Evolutionary conservation across 805 yeast genomes (phyloP), one percentile per base, ranked within the genome.

Genomic region (Ogataea sp.): DNA sequence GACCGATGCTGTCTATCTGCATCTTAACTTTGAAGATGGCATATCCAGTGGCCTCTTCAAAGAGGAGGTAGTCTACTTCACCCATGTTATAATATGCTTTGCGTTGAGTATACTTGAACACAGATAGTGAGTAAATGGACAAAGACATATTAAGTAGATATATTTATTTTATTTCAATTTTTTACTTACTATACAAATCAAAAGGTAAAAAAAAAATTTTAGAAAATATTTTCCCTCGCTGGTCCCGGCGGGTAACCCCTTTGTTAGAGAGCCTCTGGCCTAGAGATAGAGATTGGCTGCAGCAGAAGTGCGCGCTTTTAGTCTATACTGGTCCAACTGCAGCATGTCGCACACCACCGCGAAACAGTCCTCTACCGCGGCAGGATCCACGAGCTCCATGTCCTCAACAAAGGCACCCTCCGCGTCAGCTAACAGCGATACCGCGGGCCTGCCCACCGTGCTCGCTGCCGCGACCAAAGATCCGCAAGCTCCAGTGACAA

Each of bases 41-140:
- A 64, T 90, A 93, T 52, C 98, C 98, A 39, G 97, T 88, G 44
- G 98, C 96, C 73, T 93, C 97, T 73, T 93, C 98, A 64, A 83
- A 90, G 57, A 93, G 81, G 62, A 93, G 78, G 69, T 79, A 93
- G 67, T 93, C 96, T 65, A 88, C 61, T 56, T 80, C 80, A 52
- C 81, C 87, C 85, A 73, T 73, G 33, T 20, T 41, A 23, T n/a
- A 5, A 9, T 31, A n/a, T n/a, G n/a, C n/a, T n/a, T n/a, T n/a
- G n/a, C n/a, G n/a, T n/a, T n/a, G n/a, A n/a, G n/a, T n/a, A n/a
- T n/a, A n/a, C n/a, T n/a, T n/a, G n/a, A n/a, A n/a, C n/a, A n/a
- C n/a, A n/a, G n/a, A n/a, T n/a, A n/a, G n/a, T n/a, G n/a, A n/a
- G n/a, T n/a, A n/a, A n/a, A n/a, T n/a, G n/a, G n/a, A n/a, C n/a